Evolutionary conservation across 306 rosid genomes (phyloP), one percentile per base, ranked within the genome.

Genomic region (Medicago arabica): DNA sequence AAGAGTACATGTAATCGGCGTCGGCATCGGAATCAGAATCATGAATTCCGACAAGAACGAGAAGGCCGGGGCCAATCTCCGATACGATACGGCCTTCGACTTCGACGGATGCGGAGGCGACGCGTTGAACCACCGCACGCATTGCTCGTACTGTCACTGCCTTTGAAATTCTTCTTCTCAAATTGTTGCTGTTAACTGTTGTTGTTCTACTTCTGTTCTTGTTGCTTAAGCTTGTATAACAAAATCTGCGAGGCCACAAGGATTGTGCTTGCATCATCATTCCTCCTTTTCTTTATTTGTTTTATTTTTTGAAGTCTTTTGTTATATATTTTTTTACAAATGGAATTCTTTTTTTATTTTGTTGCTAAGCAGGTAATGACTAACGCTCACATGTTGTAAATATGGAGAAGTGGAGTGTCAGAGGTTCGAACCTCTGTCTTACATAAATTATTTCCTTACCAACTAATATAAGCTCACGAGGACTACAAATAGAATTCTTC

Each of bases 81-180:
- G 98, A 90, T 3, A 91, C 89, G 16, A 75, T 63, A 64, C 88
- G 85, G 11, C 97, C 97, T 16, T 92, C 98, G 16, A 94, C 95
- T 89, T 94, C 87, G 55, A 91, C 91, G 86, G 92, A 88, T 23
- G 98, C 98, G 13, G 98, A 90, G 85, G 88, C 72, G 43, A 94
- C 98, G 65, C 96, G 88, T 85, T 94, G 97, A 79, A 94, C 90
- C 17, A 94, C 87, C 39, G 95, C 98, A 69, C 96, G 83, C 98
- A 94, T 94, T 15, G 96, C 93, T 75, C 80, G 80, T 64, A 81
- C 78, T 41, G 44, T 13, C 28, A 75, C 71, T 36, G 67, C 4
- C 4, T 28, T 58, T 7, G 64, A 51, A 51, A 16, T 51, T 7
- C 23, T 51, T 16, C 0, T 4, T 0, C 1, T 4, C 7, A 11